Percentiles rank a stretch among this genome's conserved stretches.
phyloP scores from a whole-genome alignment of 108 stramenopile genomes.

The Nitzschia putrida region DNA sequence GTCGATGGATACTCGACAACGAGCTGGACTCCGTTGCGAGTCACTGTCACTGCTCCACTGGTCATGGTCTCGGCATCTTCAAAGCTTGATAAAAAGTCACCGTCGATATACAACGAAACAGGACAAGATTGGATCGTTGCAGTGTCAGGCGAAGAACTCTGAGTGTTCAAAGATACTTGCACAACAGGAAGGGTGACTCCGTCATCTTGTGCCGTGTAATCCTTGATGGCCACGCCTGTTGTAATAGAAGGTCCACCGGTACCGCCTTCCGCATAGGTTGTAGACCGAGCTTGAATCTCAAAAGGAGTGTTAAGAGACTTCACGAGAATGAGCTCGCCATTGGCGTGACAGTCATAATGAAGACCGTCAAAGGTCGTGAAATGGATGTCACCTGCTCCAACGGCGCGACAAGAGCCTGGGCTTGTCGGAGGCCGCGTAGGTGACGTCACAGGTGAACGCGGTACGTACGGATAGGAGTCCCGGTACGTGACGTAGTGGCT shows the following conservation, averaged over 20 bases:
- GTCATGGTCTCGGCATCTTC: too few species aligned
- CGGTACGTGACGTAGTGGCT: background rate
- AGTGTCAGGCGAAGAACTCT: too few species aligned
- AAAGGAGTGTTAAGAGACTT: background rate
- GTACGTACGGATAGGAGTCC: background rate
- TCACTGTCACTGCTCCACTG: too few species aligned
- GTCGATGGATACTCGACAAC: too few species aligned
- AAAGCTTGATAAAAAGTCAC: too few species aligned
- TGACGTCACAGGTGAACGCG: too few species aligned
- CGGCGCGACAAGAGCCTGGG: too few species aligned
- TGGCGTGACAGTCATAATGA: slow-evolving; percentile 11
- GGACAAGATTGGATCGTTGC: too few species aligned
- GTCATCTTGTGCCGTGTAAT: background rate
- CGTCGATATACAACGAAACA: too few species aligned
- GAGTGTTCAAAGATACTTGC: background rate
- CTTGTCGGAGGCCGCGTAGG: too few species aligned
- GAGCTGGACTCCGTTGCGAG: too few species aligned
- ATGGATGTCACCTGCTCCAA: slow-evolving; percentile 1
- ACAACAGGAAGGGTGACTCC: background rate
- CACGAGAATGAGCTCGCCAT: slow-evolving; percentile 3
- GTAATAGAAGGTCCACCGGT: background rate
- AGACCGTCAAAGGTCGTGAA: slow-evolving; percentile 21
- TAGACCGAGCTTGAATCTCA: slow-evolving; percentile 3
- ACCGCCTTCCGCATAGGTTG: background rate
- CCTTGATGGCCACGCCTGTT: background rate